Conservation (phyloP, 768 basidiomycete species). For the Tricholoma matsutake region DNA sequence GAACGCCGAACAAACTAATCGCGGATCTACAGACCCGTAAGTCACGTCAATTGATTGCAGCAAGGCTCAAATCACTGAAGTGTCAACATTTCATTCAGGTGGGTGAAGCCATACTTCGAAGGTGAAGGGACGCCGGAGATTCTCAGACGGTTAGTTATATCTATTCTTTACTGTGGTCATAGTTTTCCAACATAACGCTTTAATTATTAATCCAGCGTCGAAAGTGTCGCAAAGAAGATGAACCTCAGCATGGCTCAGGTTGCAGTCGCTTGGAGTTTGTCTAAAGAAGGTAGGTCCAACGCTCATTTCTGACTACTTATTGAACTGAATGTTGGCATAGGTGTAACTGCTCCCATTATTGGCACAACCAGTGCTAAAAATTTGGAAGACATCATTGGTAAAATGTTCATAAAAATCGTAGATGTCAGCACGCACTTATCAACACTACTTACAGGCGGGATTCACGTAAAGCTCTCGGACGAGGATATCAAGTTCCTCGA, state of each 20-base stretch:
- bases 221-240: conserved; percentile 47
- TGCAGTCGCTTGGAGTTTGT: conserved; percentile 49
- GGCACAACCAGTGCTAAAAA: conserved; percentile 52
- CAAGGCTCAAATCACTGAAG: not conserved
- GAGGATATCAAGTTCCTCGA: no score
- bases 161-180: conserved; percentile 6
- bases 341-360: no score
- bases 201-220: not conserved
- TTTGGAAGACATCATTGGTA: not conserved
- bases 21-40: conserved; percentile 37
- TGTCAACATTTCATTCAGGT: no score
- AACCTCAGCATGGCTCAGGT: conserved; percentile 56
- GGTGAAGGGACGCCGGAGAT: conserved; percentile 18
- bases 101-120: conserved; percentile 7
- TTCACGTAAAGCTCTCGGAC: no score
- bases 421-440: no score
- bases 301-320: not conserved
- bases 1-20: conserved; percentile 31
- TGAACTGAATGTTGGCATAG: conserved; percentile 14
- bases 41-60: not conserved
- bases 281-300: conserved; percentile 31
- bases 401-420: not conserved
- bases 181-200: conserved; percentile 6
- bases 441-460: no score
- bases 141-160: not conserved